phyloP scores from a whole-genome alignment of 1,284 basidiomycete genomes.

The Microbotryomycetes sp. region DNA sequence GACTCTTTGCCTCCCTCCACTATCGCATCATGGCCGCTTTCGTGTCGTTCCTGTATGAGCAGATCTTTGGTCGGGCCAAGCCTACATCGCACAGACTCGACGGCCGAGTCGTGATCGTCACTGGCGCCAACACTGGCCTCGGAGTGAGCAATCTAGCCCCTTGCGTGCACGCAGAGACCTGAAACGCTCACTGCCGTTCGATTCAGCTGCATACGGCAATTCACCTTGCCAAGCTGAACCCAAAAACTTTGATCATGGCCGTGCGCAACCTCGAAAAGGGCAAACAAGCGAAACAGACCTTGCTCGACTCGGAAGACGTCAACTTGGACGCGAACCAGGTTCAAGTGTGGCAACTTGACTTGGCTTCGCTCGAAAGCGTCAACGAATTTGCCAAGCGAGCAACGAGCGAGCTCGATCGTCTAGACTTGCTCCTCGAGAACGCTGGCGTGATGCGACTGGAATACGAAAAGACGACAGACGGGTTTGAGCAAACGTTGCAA shows the following conservation, averaged over 20 bases:
- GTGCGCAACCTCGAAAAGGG: constrained; percentile 7
- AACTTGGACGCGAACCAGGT: background rate
- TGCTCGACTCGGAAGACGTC: background rate
- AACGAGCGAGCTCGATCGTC: constrained; percentile 6
- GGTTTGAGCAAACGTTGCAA: constrained; percentile 27
- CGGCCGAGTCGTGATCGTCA: constrained; percentile 40
- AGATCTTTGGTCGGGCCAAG: constrained; percentile 3
- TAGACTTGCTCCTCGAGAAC: constrained; percentile 20
- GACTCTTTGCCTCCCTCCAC: too few species aligned
- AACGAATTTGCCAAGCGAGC: constrained; percentile 19
- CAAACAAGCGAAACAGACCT: constrained; percentile 1
- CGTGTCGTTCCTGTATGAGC: constrained; percentile 2
- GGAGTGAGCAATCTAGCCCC: constrained; percentile 20
- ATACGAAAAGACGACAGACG: constrained; percentile 9
- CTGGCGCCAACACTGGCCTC: constrained; percentile 42
- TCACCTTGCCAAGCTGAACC: constrained; percentile 19
- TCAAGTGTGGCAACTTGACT: constrained; percentile 31
- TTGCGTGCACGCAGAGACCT: background rate
- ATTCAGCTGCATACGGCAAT: constrained; percentile 2
- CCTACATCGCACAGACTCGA: constrained; percentile 31
- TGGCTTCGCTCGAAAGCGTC: constrained; percentile 26
- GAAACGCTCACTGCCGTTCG: background rate
- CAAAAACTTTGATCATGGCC: constrained; percentile 23
- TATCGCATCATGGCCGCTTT: too few species aligned
- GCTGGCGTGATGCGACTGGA: constrained; percentile 9